These are phyloP conservation scores for Fusarium sp. DNA, from an alignment of 2,329 filamentous ascomycete species.

Conservation along the genomic window DNA sequence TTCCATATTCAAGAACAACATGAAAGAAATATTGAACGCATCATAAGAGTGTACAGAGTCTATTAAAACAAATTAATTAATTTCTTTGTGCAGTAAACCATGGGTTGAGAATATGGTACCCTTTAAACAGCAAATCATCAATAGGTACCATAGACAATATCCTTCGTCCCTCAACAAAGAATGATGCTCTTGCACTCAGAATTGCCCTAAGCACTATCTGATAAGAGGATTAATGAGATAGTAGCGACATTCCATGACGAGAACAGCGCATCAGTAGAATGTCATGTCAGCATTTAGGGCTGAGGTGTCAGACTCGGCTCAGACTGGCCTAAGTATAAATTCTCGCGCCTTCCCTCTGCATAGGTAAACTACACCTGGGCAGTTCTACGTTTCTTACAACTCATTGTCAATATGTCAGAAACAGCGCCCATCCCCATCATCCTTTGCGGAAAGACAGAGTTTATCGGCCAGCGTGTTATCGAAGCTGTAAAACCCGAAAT, in stretches of 20 bases:
- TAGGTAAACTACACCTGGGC: fast-evolving
- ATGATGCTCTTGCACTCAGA: background rate
- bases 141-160: background rate
- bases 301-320: background rate
- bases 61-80: fast-evolving
- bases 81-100: background rate
- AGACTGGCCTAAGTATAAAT: background rate
- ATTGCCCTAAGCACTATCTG: fast-evolving
- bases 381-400: background rate
- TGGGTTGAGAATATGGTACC: no score
- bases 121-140: background rate
- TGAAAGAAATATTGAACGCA: fast-evolving
- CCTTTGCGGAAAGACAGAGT: slow-evolving; percentile 31
- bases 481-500: slow-evolving; percentile 27
- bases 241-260: fast-evolving
- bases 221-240: fast-evolving
- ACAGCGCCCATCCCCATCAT: slow-evolving; percentile 16
- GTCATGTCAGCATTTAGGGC: background rate
- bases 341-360: fast-evolving
- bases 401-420: background rate
- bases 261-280: background rate
- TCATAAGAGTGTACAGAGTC: fast-evolving
- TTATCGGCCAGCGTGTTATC: slow-evolving; percentile 12
- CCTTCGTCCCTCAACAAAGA: background rate
- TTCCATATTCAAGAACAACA: fast-evolving